Base-by-base conservation (phyloP, 1,139 yeast species). In the Diutina neorugosa region DNA sequence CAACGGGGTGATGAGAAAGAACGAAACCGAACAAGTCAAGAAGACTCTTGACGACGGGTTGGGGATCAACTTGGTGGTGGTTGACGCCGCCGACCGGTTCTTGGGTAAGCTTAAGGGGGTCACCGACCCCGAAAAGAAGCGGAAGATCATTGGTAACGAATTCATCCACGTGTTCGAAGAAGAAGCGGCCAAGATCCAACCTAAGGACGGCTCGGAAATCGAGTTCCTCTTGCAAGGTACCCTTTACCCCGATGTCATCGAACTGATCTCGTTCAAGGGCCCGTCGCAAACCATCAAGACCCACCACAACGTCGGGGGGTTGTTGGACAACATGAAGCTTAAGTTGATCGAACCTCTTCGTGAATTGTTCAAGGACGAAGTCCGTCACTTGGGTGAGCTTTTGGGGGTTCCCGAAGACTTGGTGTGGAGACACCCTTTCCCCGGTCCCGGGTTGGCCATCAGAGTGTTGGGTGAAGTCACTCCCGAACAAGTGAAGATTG, bases 351-450 rank as follows among this genome's bases (percentile, higher is more conserved):
- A 93, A 77, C 99, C 99, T 55, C 81, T 93, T 68, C 86, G 99
- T 73, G 99, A 93, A 77, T 80, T 93, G 64, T 93, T 94, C 81
- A 93, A 93, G 76, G 99, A 93, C 69, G 99, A 93, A 77, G 98
- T 93, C 56, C 91, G 99, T 73, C 87, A 84, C 64, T 78, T 93
- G 63, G 99, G 99, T 70, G 89, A 89, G 73, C 74, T 94, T 54
- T 76, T 93, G 75, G 97, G 96, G 54, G 94, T 93, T 63, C 95
- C 98, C 51, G 94, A 89, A 66, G 98, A 93, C 63, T 80, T 93
- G 63, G 98, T 93, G 61, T 91, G 98, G 98, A 88, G 99, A 80
- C 99, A 93, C 68, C 99, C 99, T 56, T 93, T 93, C 96, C 99
- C 99, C 65, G 99, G 99, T 67, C 99, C 99, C 68, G 99, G 99